Evolutionary conservation across 441 rosid genomes (phyloP).

Genomic region (Gossypium trilobum): DNA sequence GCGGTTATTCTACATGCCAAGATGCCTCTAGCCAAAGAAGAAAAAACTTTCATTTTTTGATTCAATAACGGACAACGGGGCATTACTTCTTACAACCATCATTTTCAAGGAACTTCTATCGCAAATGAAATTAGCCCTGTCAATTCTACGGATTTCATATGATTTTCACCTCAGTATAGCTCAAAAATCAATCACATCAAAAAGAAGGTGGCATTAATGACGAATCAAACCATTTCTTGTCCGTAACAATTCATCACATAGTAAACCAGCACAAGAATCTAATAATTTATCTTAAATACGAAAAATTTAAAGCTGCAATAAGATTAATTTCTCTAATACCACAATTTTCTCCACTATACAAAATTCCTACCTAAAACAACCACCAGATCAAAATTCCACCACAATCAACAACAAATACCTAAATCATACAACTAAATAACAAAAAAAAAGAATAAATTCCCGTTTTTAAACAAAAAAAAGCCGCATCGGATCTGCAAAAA

Average conservation of each 20-base stretch:
- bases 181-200: no score
- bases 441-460: not conserved
- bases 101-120: not conserved
- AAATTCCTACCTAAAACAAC: not conserved
- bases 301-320: not conserved
- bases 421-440: not conserved
- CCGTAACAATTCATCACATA: not conserved
- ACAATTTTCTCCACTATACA: not conserved
- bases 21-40: not conserved
- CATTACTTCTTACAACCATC: not conserved
- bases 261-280: not conserved
- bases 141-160: not conserved
- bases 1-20: not conserved
- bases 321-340: not conserved
- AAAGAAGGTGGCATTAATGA: not conserved
- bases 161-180: not conserved
- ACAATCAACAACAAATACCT: not conserved
- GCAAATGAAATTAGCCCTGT: not conserved
- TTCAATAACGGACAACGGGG: not conserved
- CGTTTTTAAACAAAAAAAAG: not conserved
- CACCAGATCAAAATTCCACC: not conserved
- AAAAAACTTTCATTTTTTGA: not conserved
- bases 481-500: constrained; percentile 26
- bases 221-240: not conserved
- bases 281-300: not conserved